phyloP scores from a whole-genome alignment of 257 asterid genomes.

The Capsicum baccatum region DNA sequence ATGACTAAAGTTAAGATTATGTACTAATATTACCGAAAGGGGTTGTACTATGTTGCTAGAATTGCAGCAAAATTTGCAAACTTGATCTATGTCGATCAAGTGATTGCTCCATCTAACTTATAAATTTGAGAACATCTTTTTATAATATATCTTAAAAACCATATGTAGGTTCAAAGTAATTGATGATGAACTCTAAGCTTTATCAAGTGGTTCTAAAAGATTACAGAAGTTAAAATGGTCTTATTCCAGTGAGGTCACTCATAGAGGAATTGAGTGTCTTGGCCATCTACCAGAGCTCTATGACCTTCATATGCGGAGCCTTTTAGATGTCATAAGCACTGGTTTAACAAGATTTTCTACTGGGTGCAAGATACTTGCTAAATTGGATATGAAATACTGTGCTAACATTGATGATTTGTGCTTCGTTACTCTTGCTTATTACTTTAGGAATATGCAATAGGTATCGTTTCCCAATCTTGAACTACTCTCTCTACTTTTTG shows the following conservation, averaged over 20 bases:
- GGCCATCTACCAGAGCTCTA: slow-evolving; percentile 50
- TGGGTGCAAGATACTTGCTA: slow-evolving; percentile 66
- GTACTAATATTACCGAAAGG: slow-evolving; percentile 65
- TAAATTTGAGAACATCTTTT: slow-evolving; percentile 21
- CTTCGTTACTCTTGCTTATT: slow-evolving; percentile 68
- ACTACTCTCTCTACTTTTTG: not conserved
- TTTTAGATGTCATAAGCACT: slow-evolving; percentile 51
- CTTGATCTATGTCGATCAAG: slow-evolving; percentile 74
- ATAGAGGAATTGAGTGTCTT: slow-evolving; percentile 58
- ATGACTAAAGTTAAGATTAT: slow-evolving; percentile 70
- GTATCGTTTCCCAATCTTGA: slow-evolving; percentile 38
- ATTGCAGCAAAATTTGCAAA: slow-evolving; percentile 56
- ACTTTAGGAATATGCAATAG: slow-evolving; percentile 71
- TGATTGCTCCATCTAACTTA: not conserved
- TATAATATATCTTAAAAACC: slow-evolving; percentile 12
- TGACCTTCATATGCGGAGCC: slow-evolving; percentile 60
- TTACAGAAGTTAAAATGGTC: slow-evolving; percentile 62
- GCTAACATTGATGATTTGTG: slow-evolving; percentile 60
- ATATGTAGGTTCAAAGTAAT: slow-evolving; percentile 60
- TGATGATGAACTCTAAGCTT: slow-evolving; percentile 61
- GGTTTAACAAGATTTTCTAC: slow-evolving; percentile 65
- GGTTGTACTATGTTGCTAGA: slow-evolving; percentile 61
- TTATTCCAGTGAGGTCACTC: slow-evolving; percentile 58
- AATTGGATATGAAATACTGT: slow-evolving; percentile 67
- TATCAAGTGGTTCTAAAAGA: slow-evolving; percentile 63